Conservation (phyloP, 2,329 filamentous ascomycete species). For the Cladosporium sp. region DNA sequence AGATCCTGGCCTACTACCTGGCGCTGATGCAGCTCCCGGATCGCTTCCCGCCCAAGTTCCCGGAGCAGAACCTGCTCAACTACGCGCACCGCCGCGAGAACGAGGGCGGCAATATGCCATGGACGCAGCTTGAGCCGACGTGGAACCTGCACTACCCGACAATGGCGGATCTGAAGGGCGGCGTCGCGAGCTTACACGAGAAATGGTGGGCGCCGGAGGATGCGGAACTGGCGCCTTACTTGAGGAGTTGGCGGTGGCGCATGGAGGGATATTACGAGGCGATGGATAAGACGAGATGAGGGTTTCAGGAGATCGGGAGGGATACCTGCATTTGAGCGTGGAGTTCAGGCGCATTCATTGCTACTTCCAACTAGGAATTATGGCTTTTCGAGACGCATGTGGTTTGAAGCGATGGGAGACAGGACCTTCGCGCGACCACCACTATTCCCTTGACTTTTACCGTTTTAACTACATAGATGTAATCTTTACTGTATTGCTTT, state of each 20-base stretch:
- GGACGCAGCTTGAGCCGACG: conserved; percentile 30
- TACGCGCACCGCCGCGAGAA: conserved; percentile 26
- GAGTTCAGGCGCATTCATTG: too few species aligned
- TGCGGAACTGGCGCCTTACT: conserved; percentile 27
- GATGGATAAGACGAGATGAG: conserved; percentile 17
- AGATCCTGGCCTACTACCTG: conserved; percentile 30
- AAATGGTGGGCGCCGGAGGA: conserved; percentile 36
- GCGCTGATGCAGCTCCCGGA: conserved; percentile 25
- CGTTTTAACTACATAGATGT: too few species aligned
- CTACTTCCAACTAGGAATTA: too few species aligned
- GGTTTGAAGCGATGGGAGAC: too few species aligned
- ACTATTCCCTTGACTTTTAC: too few species aligned
- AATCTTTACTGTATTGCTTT: too few species aligned
- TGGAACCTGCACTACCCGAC: conserved; percentile 36
- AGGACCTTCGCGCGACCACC: too few species aligned
- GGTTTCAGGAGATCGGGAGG: too few species aligned
- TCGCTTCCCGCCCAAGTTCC: conserved; percentile 29
- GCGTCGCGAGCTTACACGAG: conserved; percentile 33
- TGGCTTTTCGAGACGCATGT: too few species aligned
- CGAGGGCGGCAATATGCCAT: conserved; percentile 35
- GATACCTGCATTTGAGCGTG: too few species aligned
- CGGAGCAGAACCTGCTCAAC: conserved; percentile 35
- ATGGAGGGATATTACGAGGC: conserved; percentile 34
- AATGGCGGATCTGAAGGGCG: conserved; percentile 31
- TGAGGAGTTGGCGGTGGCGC: conserved; percentile 30